Percentiles rank a stretch among this genome's conserved stretches.
Evolutionary conservation across 2,329 filamentous ascomycete genomes (phyloP).

Genomic region (Malbranchea zuffiana): DNA sequence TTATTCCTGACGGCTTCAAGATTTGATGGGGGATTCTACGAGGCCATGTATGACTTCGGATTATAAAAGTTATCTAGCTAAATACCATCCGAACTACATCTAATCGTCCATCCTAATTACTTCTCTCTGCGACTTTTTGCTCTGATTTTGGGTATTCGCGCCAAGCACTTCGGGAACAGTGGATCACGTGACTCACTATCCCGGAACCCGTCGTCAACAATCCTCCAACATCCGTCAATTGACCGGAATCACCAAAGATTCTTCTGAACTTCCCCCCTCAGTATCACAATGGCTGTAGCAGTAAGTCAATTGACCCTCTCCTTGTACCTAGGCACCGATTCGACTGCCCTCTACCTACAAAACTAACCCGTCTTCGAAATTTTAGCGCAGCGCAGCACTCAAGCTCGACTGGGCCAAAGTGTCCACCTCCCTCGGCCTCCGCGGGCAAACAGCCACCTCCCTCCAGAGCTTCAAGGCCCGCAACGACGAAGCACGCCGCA

Average conservation of each 20-base stretch:
- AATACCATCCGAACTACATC: constrained; percentile 6
- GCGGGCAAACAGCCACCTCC: constrained; percentile 81
- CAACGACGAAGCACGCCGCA: constrained; percentile 96
- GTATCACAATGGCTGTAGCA: constrained; percentile 36
- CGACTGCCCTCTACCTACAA: background rate
- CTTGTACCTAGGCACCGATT: background rate
- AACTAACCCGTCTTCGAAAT: constrained; percentile 1
- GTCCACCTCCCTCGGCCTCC: constrained; percentile 85
- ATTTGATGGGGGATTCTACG: too few species aligned
- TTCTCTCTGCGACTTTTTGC: background rate
- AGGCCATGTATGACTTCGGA: too few species aligned
- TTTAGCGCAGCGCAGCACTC: constrained; percentile 87
- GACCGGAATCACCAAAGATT: constrained; percentile 5
- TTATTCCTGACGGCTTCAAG: too few species aligned
- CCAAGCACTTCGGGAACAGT: constrained; percentile 11
- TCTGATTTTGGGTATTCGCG: constrained; percentile 6
- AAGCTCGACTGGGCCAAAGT: constrained; percentile 99
- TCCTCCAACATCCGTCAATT: constrained; percentile 7
- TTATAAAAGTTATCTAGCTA: constrained; percentile 7
- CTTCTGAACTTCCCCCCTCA: constrained; percentile 20
- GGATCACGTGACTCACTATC: constrained; percentile 11
- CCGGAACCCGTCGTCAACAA: constrained; percentile 11
- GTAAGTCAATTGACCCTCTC: constrained; percentile 10
- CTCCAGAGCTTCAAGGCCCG: constrained; percentile 98
- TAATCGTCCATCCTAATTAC: constrained; percentile 1